phyloP scores from a whole-genome alignment of 2,329 filamentous ascomycete genomes.

The Penicillium decumbens region DNA sequence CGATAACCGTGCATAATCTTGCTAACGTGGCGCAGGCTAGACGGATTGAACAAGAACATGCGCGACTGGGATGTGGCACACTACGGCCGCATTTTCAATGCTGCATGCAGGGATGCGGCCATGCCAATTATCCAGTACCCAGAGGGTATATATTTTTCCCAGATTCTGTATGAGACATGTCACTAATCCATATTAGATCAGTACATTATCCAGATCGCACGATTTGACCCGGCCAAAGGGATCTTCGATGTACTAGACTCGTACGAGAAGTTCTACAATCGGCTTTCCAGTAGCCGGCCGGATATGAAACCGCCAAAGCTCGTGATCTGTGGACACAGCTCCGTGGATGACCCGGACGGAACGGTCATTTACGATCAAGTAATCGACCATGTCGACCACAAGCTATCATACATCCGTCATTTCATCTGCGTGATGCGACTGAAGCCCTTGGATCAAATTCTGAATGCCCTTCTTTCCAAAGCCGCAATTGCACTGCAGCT shows the following conservation, averaged over 20 bases:
- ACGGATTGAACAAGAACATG: constrained; percentile 73
- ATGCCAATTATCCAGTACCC: constrained; percentile 39
- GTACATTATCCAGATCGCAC: constrained; percentile 75
- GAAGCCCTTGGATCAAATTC: constrained; percentile 71
- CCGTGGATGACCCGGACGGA: constrained; percentile 75
- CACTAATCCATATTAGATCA: constrained; percentile 55
- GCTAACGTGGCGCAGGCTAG: constrained; percentile 50
- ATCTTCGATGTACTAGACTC: constrained; percentile 72
- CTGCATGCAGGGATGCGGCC: constrained; percentile 54
- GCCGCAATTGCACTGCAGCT: constrained; percentile 72
- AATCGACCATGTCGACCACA: constrained; percentile 60
- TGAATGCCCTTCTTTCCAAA: constrained; percentile 70
- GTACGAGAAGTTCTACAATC: constrained; percentile 66
- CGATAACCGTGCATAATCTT: background rate
- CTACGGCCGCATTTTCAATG: constrained; percentile 71
- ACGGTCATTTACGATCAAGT: constrained; percentile 67
- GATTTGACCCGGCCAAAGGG: constrained; percentile 79
- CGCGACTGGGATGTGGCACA: constrained; percentile 66
- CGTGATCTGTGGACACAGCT: constrained; percentile 72
- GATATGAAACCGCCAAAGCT: constrained; percentile 62
- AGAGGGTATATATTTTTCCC: constrained; percentile 23
- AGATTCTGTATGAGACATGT: background rate
- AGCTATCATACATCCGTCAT: constrained; percentile 58
- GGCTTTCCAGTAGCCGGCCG: constrained; percentile 49
- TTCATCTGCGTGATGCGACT: constrained; percentile 73